Percentiles rank a stretch among this genome's conserved stretches.
These are phyloP conservation scores for Gastrodia elata DNA, from an alignment of 106 monocot species.

Conservation along the genomic window DNA sequence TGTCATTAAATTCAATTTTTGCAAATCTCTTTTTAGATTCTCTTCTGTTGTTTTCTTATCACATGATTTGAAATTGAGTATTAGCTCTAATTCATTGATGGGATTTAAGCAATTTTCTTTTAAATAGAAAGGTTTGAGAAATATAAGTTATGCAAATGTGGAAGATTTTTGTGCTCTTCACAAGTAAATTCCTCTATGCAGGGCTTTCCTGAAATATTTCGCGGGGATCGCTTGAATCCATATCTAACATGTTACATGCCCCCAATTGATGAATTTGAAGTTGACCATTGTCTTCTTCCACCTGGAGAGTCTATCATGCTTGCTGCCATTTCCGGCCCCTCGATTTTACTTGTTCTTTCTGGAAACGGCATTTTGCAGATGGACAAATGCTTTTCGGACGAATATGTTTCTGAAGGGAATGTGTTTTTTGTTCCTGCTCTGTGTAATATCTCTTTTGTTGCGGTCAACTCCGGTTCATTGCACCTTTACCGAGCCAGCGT, in stretches of 20 bases:
- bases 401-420: constrained; percentile 37
- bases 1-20: too few species aligned
- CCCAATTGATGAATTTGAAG: constrained; percentile 96
- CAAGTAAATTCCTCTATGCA: constrained; percentile 10
- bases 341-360: constrained; percentile 45
- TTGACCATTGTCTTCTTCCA: constrained; percentile 46
- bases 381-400: constrained; percentile 7
- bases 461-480: constrained; percentile 21
- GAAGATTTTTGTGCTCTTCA: background rate
- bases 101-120: too few species aligned
- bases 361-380: constrained; percentile 45
- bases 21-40: too few species aligned
- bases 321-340: constrained; percentile 49
- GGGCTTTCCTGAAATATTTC: constrained; percentile 83
- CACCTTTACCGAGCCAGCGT: constrained; percentile 75
- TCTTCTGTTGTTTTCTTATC: too few species aligned
- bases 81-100: too few species aligned
- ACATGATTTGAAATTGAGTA: too few species aligned
- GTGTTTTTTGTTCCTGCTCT: constrained; percentile 63
- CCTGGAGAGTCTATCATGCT: constrained; percentile 28
- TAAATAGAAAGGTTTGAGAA: too few species aligned
- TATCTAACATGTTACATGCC: constrained; percentile 60
- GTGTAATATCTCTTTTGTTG: constrained; percentile 32
- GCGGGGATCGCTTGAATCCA: constrained; percentile 30
- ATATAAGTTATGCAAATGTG: too few species aligned